Base-by-base conservation (phyloP, 176 grass and related monocot genomes). In the Oryza meridionalis region DNA sequence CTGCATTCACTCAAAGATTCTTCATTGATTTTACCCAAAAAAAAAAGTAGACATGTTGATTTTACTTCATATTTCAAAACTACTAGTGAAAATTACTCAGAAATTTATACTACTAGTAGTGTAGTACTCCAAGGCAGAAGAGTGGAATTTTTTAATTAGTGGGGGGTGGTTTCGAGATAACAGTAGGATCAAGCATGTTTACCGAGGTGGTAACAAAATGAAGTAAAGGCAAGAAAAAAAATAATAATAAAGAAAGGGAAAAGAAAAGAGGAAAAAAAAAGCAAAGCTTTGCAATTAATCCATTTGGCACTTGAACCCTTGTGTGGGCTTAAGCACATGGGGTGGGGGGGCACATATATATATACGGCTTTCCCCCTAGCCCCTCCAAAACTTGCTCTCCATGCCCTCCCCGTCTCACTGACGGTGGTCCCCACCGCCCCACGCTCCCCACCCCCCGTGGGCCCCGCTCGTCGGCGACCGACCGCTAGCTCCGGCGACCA, bases 341-440 rank as follows among this genome's bases (percentile, higher is more conserved):
- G 29, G 29, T 31, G 29, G 29, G 29, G 29, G 73, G 53, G 42
- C 42, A 43, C 0, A 21, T 49, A 73, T 90, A 86, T 90, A 90
- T 87, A 87, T 80, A 80, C 12, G 70, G n/a, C 51, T 69, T 71
- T 42, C 9, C 80, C 80, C 64, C 71, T 70, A 9, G 21, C 46
- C 76, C 67, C 58, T 85, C 51, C 79, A 82, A 73, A 49, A 27
- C 85, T 35, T 53, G 69, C 76, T 67, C 58, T 69, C 65, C 70
- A 78, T 88, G 84, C 53, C 45, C 55, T 83, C 75, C 70, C 80
- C 70, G 70, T 74, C 82, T 35, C 72, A 49, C 70, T 83, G 85
- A 95, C 91, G 85, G 90, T 78, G 88, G 90, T 81, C 86, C 88
- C 82, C 78, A 77, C 93, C 84, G 84, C 75, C 88, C 76, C 66